Evolutionary conservation across 805 yeast genomes (phyloP), one percentile per base, ranked within the genome.

Genomic region (Saturnispora diversa): DNA sequence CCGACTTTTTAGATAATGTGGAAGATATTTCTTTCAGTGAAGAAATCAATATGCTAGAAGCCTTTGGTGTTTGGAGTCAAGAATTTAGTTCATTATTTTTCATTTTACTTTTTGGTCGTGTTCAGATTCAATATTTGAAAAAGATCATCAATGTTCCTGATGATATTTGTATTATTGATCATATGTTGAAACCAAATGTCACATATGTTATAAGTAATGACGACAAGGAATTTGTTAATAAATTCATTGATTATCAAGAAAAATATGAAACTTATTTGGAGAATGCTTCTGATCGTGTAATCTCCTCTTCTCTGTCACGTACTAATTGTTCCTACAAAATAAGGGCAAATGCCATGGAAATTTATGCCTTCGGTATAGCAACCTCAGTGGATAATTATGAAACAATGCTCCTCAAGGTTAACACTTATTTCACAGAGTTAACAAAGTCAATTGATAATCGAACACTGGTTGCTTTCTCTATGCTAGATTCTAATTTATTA

Each of bases 351-450:
- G 72, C 74, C 17, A 60, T 83, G 25, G 80, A 81, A 53, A 69
- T 79, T n/a, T 66, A 84, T 6, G 70, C 77, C 6, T 69, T 75
- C 15, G 80, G 82, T 8, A 63, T 69, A 40, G 58, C 68, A 22
- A 61, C 70, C 17, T 74, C 72, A 19, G 59, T 66, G 30, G 62
- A 72, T 27, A 66, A 68, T 13, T 51, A 66, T n/a, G 66, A 64
- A 0, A 58, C 61, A 4, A 68, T 77, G 24, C 59, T 66, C 25
- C 56, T 64, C 3, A 51, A 74, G 20, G 68, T 83, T 36, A 69
- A 70, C 37, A 63, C 67, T 11, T 69, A 79, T 23, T 83, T 40
- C 65, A 50, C 32, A 44, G 52, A 35, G 34, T 56, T 32, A 40
- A 44, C 40, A 47, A 52, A 39, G 32, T 51, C 31, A 46, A 49